phyloP scores from a whole-genome alignment of 2,329 filamentous ascomycete genomes.

The Talaromyces piceae region DNA sequence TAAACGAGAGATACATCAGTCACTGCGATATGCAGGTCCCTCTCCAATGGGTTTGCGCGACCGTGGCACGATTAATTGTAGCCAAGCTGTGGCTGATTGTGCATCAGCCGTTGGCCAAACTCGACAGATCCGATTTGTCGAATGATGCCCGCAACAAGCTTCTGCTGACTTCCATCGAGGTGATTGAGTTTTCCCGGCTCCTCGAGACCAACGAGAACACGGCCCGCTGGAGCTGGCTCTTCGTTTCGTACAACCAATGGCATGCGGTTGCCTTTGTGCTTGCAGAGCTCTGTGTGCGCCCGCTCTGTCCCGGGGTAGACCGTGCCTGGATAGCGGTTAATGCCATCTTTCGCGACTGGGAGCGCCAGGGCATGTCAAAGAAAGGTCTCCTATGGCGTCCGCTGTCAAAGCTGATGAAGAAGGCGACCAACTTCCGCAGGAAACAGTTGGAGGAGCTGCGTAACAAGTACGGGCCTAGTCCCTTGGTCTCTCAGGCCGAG shows the following conservation, averaged over 20 bases:
- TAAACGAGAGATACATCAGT: constrained; percentile 49
- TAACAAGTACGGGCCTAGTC: neutral
- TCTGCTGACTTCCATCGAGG: constrained; percentile 65
- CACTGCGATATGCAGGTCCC: constrained; percentile 46
- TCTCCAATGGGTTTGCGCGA: constrained; percentile 61
- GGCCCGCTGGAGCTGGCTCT: constrained; percentile 59
- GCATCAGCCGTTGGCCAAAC: constrained; percentile 64
- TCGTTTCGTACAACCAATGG: constrained; percentile 59
- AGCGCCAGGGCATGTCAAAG: constrained; percentile 30
- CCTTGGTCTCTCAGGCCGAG: neutral
- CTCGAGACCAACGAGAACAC: constrained; percentile 57
- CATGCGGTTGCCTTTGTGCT: constrained; percentile 56
- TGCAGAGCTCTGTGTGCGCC: constrained; percentile 52
- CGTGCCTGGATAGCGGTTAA: constrained; percentile 55
- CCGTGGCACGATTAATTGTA: constrained; percentile 63
- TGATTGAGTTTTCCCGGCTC: constrained; percentile 63
- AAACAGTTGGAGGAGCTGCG: constrained; percentile 35
- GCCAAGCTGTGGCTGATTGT: constrained; percentile 72
- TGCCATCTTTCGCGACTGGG: constrained; percentile 33
- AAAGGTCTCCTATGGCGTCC: constrained; percentile 58
- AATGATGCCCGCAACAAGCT: constrained; percentile 60
- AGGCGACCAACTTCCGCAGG: constrained; percentile 48
- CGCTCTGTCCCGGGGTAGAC: constrained; percentile 50
- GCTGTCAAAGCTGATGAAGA: constrained; percentile 52
- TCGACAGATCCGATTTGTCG: constrained; percentile 47